Percentiles rank a stretch among this genome's conserved stretches.
phyloP scores from a whole-genome alignment of 331 rosid genomes.

The Phaseolus coccineus region DNA sequence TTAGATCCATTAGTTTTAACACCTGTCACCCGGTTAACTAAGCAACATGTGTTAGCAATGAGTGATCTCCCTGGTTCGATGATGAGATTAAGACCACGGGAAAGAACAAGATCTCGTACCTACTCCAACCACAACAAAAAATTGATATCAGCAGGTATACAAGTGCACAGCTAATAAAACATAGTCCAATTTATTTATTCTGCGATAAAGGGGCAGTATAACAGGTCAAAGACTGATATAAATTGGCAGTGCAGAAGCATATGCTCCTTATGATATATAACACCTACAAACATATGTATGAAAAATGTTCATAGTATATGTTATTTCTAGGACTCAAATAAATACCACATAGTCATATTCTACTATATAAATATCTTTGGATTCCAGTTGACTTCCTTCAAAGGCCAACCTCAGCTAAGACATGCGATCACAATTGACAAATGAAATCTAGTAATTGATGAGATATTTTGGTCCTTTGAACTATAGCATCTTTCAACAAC shows the following conservation, averaged over 20 bases:
- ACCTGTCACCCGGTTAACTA: conserved; percentile 93
- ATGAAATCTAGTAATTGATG: neutral
- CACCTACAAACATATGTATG: neutral
- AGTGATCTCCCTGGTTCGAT: conserved; percentile 98
- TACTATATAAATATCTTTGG: neutral
- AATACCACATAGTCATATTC: neutral
- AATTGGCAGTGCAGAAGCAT: conserved; percentile 8
- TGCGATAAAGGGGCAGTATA: conserved; percentile 14
- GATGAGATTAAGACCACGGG: conserved; percentile 87
- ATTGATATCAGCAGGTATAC: conserved; percentile 19
- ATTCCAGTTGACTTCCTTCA: neutral
- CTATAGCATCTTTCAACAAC: neutral
- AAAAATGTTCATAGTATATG: neutral
- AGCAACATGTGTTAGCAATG: conserved; percentile 90
- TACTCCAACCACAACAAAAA: conserved; percentile 40
- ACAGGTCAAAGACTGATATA: neutral
- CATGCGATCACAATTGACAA: neutral
- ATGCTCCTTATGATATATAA: neutral
- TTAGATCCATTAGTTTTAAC: conserved; percentile 97
- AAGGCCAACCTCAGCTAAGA: neutral
- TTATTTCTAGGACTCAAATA: neutral
- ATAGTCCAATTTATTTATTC: neutral
- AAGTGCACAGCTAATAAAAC: neutral
- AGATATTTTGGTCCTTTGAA: neutral
- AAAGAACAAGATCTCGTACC: conserved; percentile 86